Conservation (phyloP, 163 green algal genomes). For the Prototheca wickerhamii region DNA sequence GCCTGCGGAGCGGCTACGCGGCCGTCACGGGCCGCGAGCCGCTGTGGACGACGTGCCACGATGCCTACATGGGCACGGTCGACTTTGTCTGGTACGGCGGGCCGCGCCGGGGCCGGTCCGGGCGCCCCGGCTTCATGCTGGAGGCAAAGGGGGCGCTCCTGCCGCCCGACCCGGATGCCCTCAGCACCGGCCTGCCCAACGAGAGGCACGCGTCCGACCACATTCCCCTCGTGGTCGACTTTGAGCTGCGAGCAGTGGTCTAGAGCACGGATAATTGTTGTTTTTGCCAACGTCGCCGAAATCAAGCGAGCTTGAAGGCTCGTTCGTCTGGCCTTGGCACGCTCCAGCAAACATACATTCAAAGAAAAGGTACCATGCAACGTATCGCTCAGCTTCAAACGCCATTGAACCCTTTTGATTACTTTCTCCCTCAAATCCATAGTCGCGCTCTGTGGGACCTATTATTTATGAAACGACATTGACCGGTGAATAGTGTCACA, state of each 20-base stretch:
- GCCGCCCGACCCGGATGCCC: constrained; percentile 16
- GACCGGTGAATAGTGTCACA: too few species aligned
- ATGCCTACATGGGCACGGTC: constrained; percentile 54
- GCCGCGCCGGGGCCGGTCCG: not conserved
- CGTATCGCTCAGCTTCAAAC: too few species aligned
- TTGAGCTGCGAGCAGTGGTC: constrained; percentile 3
- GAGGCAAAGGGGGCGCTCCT: constrained; percentile 9
- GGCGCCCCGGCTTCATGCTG: constrained; percentile 1
- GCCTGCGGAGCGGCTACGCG: constrained; percentile 27
- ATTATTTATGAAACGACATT: too few species aligned
- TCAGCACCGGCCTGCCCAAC: constrained; percentile 42
- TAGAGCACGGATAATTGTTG: not conserved
- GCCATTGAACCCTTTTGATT: too few species aligned
- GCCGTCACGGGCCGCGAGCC: constrained; percentile 41
- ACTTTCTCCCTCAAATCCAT: too few species aligned
- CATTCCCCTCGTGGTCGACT: constrained; percentile 51
- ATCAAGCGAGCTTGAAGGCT: too few species aligned
- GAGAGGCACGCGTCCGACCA: constrained; percentile 50
- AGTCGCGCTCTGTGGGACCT: too few species aligned
- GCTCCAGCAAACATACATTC: too few species aligned
- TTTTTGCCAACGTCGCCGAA: not conserved
- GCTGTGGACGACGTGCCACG: constrained; percentile 52
- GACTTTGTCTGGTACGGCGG: constrained; percentile 64
- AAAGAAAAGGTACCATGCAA: too few species aligned
- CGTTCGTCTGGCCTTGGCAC: too few species aligned